Evolutionary conservation across 2,329 filamentous ascomycete species (phyloP).

Genomic region (Alternaria burnsii): DNA sequence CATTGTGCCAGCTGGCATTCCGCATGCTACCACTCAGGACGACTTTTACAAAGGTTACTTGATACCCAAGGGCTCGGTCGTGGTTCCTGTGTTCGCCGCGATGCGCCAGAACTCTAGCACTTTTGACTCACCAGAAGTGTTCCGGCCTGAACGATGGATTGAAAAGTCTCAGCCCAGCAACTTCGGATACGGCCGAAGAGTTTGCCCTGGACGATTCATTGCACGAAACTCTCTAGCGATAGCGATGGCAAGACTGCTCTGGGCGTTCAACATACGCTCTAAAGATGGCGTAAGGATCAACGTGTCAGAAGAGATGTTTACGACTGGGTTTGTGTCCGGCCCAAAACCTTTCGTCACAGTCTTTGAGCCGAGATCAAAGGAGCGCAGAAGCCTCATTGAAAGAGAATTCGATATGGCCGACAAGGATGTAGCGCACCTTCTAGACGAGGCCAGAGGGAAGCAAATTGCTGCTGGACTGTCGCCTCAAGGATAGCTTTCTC

Average conservation of each 20-base stretch:
- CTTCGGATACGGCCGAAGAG: slow-evolving; percentile 62
- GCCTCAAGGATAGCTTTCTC: too few species aligned
- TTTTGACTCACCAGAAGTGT: slow-evolving; percentile 40
- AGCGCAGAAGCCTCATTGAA: too few species aligned
- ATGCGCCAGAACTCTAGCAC: slow-evolving; percentile 44
- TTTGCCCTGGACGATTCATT: slow-evolving; percentile 51
- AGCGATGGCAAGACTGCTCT: slow-evolving; percentile 47
- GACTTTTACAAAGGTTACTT: neutral
- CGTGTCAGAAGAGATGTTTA: neutral
- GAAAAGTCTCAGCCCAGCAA: slow-evolving; percentile 19
- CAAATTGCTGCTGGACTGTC: too few species aligned
- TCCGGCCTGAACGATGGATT: slow-evolving; percentile 51
- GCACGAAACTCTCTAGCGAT: slow-evolving; percentile 33
- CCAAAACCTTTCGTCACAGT: too few species aligned
- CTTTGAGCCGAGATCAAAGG: too few species aligned
- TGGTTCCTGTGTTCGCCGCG: slow-evolving; percentile 47
- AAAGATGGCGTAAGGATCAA: too few species aligned
- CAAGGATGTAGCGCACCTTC: too few species aligned
- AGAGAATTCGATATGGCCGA: too few species aligned
- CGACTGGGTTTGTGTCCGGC: neutral
- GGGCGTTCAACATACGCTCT: slow-evolving; percentile 42
- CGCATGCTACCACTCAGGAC: neutral
- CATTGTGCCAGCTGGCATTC: neutral
- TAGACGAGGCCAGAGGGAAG: too few species aligned
- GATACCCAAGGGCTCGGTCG: slow-evolving; percentile 29